Conservation (phyloP, 805 yeast genomes). For the Henningerozyma blattae region DNA sequence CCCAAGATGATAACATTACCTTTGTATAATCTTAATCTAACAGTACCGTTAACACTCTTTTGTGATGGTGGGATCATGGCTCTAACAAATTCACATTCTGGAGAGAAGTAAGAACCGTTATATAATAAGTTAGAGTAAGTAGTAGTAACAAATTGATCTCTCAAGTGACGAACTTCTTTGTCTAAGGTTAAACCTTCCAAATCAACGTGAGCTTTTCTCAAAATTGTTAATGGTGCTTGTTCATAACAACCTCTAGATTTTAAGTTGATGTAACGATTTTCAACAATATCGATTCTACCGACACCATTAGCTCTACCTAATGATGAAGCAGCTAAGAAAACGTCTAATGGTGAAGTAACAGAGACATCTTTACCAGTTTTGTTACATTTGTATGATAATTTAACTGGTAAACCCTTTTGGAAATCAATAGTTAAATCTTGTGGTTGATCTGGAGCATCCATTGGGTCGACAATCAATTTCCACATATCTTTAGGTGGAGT, state of each 20-base stretch:
- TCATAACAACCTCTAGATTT: conserved; percentile 99
- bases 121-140: conserved; percentile 80
- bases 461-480: conserved; percentile 94
- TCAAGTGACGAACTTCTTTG: conserved; percentile 93
- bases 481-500: conserved; percentile 99
- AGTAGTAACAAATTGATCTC: conserved; percentile 94
- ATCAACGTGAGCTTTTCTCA: conserved; percentile 91
- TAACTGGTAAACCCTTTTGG: conserved; percentile 77
- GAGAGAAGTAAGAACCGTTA: conserved; percentile 96
- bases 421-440: conserved; percentile 79
- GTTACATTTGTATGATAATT: conserved; percentile 53
- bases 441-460: conserved; percentile 88
- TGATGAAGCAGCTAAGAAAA: conserved; percentile 85
- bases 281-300: conserved; percentile 98
- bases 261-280: conserved; percentile 96
- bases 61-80: conserved; percentile 92
- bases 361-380: conserved; percentile 48
- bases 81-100: conserved; percentile 95
- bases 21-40: conserved; percentile 88
- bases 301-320: conserved; percentile 99
- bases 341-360: conserved; percentile 80
- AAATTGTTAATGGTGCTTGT: conserved; percentile 93
- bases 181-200: conserved; percentile 94
- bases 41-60: conserved; percentile 89
- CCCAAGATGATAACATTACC: conserved; percentile 79